Evolutionary conservation across 2,329 filamentous ascomycete species (phyloP).

Genomic region (Trichoderma asperellum): DNA sequence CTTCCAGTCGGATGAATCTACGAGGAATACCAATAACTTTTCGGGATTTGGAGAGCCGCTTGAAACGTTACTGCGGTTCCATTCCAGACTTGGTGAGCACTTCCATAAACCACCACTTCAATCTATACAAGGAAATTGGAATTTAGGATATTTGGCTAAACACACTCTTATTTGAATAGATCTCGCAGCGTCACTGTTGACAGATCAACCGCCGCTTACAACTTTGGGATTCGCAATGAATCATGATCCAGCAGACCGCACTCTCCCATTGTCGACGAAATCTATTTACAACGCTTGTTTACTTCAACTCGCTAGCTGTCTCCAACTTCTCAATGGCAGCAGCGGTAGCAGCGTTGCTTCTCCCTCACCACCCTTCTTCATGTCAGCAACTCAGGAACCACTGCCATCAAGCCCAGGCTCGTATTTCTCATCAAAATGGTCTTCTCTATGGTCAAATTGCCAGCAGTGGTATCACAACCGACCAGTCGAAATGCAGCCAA

Average conservation of each 20-base stretch:
- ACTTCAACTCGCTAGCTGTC: constrained; percentile 26
- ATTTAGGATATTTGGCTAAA: not conserved
- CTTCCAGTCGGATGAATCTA: constrained; percentile 1
- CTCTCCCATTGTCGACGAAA: constrained; percentile 1
- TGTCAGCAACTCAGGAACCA: not conserved
- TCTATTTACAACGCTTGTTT: constrained; percentile 26
- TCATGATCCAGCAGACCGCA: not conserved
- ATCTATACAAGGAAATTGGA: not conserved
- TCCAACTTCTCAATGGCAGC: constrained; percentile 25
- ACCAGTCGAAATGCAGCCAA: constrained; percentile 30
- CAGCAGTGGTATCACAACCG: constrained; percentile 32
- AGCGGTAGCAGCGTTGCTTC: not conserved
- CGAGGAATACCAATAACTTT: not conserved
- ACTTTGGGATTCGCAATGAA: constrained; percentile 11
- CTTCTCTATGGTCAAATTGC: constrained; percentile 30
- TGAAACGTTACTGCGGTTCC: constrained; percentile 28
- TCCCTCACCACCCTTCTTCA: not conserved
- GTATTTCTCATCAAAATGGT: constrained; percentile 27
- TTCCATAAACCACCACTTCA: not conserved
- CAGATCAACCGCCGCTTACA: constrained; percentile 25
- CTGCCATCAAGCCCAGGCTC: not conserved
- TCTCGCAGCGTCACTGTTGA: constrained; percentile 30
- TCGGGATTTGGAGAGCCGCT: constrained; percentile 28
- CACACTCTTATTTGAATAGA: constrained; percentile 12
- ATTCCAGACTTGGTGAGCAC: constrained; percentile 31